Evolutionary conservation across 164 flowering plant species (phyloP).

Genomic region (Nelumbo lutea): DNA sequence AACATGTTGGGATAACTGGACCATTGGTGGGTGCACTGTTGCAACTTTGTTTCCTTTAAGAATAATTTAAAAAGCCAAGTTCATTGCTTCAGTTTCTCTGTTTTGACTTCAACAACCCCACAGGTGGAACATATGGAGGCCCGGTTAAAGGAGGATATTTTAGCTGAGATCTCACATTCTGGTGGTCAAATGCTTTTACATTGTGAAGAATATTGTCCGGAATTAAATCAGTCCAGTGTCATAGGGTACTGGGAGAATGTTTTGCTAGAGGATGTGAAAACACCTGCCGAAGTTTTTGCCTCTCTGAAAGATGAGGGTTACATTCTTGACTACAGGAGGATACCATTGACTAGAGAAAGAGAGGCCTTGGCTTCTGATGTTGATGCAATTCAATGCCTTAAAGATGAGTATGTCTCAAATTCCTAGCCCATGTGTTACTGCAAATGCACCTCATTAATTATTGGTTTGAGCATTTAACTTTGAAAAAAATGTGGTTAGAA

Average conservation of each 20-base stretch:
- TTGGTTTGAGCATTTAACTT: not conserved
- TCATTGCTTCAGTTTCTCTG: constrained; percentile 2
- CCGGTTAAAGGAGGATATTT: constrained; percentile 86
- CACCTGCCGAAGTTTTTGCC: constrained; percentile 84
- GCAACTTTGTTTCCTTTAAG: not conserved
- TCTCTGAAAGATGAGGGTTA: constrained; percentile 59
- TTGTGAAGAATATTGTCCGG: constrained; percentile 82
- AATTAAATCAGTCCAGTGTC: constrained; percentile 62
- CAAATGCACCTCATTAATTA: not conserved
- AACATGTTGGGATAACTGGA: constrained; percentile 94
- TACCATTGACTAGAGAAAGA: constrained; percentile 88
- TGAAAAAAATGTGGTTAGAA: not conserved
- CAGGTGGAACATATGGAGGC: constrained; percentile 97
- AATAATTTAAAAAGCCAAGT: not conserved
- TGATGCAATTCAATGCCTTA: constrained; percentile 74
- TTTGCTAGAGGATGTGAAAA: constrained; percentile 71
- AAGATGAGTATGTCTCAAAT: constrained; percentile 24
- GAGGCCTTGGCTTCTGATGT: constrained; percentile 85
- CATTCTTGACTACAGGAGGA: constrained; percentile 59
- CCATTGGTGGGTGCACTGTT: constrained; percentile 51
- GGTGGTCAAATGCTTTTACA: constrained; percentile 90
- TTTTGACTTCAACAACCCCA: constrained; percentile 7
- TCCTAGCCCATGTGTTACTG: not conserved
- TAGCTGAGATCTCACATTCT: constrained; percentile 61
- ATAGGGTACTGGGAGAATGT: constrained; percentile 95